These are phyloP conservation scores for Parathielavia appendiculata DNA, from an alignment of 495 filamentous ascomycete species.

Conservation along the genomic window DNA sequence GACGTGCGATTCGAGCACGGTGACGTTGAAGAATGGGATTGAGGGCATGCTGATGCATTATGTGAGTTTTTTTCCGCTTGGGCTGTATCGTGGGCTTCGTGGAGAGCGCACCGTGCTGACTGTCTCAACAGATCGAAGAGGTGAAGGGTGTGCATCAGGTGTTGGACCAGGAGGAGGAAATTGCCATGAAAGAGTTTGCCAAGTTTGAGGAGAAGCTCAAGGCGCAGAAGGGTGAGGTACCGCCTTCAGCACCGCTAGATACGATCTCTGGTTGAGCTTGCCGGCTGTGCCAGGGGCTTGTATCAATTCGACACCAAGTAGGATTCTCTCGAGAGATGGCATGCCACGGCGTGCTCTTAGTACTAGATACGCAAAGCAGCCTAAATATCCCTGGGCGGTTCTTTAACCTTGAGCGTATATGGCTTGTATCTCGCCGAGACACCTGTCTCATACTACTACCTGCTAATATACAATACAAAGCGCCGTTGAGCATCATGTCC, in stretches of 20 bases:
- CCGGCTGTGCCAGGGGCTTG: no score
- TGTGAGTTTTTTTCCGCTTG: slow-evolving; percentile 34
- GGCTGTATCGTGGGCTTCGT: background rate
- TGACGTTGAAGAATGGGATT: slow-evolving; percentile 93
- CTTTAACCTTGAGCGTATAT: no score
- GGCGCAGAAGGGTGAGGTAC: slow-evolving; percentile 59
- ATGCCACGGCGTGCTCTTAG: background rate
- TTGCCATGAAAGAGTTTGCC: slow-evolving; percentile 83
- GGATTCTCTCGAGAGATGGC: background rate
- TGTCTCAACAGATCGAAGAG: slow-evolving; percentile 71
- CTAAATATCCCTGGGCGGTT: background rate
- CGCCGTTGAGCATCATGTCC: no score
- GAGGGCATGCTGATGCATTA: slow-evolving; percentile 91
- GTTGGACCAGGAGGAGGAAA: slow-evolving; percentile 85
- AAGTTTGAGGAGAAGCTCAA: slow-evolving; percentile 94
- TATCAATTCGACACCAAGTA: background rate
- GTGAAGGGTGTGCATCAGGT: slow-evolving; percentile 90
- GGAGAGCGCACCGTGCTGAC: background rate
- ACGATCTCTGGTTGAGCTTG: slow-evolving; percentile 44
- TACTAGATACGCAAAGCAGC: background rate
- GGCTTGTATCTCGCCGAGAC: no score
- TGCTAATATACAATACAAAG: no score
- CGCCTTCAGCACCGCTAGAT: slow-evolving; percentile 59
- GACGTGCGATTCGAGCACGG: slow-evolving; percentile 92
- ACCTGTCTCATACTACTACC: no score